These are phyloP conservation scores for Orobanche coerulescens DNA, from an alignment of 257 asterid genomes.

Conservation along the genomic window DNA sequence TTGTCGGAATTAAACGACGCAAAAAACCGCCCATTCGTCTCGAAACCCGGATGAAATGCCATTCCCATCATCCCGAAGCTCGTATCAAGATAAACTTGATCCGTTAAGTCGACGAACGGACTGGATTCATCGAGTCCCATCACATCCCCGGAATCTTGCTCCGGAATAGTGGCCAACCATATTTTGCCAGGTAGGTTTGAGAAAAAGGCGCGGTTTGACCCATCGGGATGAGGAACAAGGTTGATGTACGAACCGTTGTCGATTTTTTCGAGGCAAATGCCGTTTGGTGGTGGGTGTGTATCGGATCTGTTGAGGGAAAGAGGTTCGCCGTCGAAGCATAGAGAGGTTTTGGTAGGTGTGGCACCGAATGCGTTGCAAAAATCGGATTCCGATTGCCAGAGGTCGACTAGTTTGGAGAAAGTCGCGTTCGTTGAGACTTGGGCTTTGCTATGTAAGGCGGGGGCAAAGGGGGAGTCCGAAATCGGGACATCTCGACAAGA, in stretches of 20 bases:
- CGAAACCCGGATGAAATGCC: conserved; percentile 82
- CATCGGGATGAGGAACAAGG: conserved; percentile 92
- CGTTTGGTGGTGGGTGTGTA: conserved; percentile 39
- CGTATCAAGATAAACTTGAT: conserved; percentile 59
- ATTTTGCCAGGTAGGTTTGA: conserved; percentile 70
- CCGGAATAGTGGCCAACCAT: conserved; percentile 77
- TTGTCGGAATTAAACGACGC: conserved; percentile 87
- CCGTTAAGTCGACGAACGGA: conserved; percentile 80
- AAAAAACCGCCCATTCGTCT: conserved; percentile 73
- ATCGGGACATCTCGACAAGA: conserved; percentile 54
- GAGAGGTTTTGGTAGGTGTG: conserved; percentile 24
- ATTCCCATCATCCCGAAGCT: conserved; percentile 88
- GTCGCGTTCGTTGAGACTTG: conserved; percentile 39
- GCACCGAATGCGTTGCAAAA: conserved; percentile 78
- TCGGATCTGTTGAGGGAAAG: conserved; percentile 40
- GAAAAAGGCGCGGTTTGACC: conserved; percentile 78
- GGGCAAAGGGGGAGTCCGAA: conserved; percentile 71
- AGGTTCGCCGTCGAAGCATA: conserved; percentile 60
- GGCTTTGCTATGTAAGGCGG: conserved; percentile 56
- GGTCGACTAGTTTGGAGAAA: conserved; percentile 48
- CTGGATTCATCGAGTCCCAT: conserved; percentile 62
- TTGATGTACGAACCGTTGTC: conserved; percentile 65
- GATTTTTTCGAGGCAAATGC: conserved; percentile 77
- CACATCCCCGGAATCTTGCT: conserved; percentile 65
- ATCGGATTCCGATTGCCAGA: conserved; percentile 71